Conservation (phyloP, 495 filamentous ascomycete genomes). For the Xylaria grammica region DNA sequence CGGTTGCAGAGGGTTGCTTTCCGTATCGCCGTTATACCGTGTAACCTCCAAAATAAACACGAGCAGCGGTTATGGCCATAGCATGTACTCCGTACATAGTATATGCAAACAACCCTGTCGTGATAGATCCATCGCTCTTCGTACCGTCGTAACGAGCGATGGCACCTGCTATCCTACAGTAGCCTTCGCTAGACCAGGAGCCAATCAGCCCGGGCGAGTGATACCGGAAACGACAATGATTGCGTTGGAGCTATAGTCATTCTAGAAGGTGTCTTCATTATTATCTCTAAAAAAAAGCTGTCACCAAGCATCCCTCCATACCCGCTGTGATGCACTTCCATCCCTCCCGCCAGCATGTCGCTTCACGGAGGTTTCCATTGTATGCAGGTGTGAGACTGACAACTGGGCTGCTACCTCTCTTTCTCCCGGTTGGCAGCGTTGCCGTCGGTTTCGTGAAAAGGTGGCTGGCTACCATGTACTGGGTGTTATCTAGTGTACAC, state of each 20-base stretch:
- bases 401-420: neutral
- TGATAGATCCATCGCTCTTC: constrained; percentile 12
- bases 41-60: constrained; percentile 8
- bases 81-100: neutral
- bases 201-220: constrained; percentile 2
- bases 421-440: too few species aligned
- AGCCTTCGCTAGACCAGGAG: constrained; percentile 6
- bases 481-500: neutral
- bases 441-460: too few species aligned
- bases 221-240: constrained; percentile 10
- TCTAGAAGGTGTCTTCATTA: constrained; percentile 13
- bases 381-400: neutral
- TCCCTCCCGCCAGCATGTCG: constrained; percentile 1
- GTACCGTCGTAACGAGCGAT: constrained; percentile 16
- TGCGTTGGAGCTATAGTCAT: constrained; percentile 14
- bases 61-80: neutral
- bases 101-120: constrained; percentile 16
- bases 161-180: constrained; percentile 19
- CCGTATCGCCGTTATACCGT: constrained; percentile 11
- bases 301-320: neutral
- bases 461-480: too few species aligned
- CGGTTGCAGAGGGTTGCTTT: constrained; percentile 5
- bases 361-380: neutral
- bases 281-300: neutral
- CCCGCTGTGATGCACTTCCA: neutral